Percentiles rank a stretch among this genome's conserved stretches.
Evolutionary conservation across 306 rosid genomes (phyloP).

Genomic region (Acmispon strigosus): DNA sequence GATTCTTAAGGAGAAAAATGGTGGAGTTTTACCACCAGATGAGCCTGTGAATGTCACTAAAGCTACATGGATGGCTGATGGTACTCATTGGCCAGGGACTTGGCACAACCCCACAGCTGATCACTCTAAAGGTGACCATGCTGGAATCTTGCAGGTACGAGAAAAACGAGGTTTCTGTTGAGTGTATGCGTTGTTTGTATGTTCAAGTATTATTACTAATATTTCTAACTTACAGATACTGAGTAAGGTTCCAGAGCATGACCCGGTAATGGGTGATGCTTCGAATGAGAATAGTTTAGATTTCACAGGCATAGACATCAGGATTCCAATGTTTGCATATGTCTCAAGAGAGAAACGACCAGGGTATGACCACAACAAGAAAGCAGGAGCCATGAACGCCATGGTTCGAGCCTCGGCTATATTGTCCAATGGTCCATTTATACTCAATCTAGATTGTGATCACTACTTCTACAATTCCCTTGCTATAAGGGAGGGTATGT

Average conservation of each 20-base stretch:
- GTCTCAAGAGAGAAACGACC: slow-evolving; percentile 82
- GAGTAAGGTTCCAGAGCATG: slow-evolving; percentile 63
- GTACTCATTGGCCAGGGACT: slow-evolving; percentile 87
- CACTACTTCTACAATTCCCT: slow-evolving; percentile 62
- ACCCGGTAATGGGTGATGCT: slow-evolving; percentile 54
- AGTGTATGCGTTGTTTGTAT: too few species aligned
- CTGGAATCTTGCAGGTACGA: slow-evolving; percentile 84
- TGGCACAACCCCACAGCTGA: slow-evolving; percentile 51
- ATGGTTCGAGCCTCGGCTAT: slow-evolving; percentile 86
- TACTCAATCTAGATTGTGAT: slow-evolving; percentile 78
- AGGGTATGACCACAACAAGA: slow-evolving; percentile 79
- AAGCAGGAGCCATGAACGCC: slow-evolving; percentile 93
- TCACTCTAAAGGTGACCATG: slow-evolving; percentile 82
- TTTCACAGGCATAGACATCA: slow-evolving; percentile 68
- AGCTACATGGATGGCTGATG: slow-evolving; percentile 95
- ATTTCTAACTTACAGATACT: slow-evolving; percentile 19
- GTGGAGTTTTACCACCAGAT: slow-evolving; percentile 37
- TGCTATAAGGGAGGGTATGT: slow-evolving; percentile 75
- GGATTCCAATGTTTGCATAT: slow-evolving; percentile 81
- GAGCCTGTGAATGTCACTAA: slow-evolving; percentile 20
- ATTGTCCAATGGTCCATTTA: slow-evolving; percentile 72
- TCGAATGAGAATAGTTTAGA: slow-evolving; percentile 58
- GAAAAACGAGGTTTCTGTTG: too few species aligned
- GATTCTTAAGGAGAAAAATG: slow-evolving; percentile 43
- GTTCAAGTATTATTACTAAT: too few species aligned